These are phyloP conservation scores for Piper betle DNA, from an alignment of 164 flowering plant species.

Conservation along the genomic window DNA sequence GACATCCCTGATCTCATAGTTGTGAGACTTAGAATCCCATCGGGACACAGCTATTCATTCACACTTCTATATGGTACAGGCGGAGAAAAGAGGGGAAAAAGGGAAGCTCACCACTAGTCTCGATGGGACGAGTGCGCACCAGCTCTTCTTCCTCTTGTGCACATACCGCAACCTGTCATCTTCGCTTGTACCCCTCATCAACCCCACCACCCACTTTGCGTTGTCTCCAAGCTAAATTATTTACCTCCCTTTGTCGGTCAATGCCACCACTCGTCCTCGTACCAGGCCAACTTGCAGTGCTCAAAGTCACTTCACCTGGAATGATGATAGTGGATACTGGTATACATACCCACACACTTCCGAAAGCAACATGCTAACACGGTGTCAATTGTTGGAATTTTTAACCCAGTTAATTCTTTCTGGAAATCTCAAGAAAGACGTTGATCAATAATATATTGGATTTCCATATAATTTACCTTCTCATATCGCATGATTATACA, in stretches of 20 bases:
- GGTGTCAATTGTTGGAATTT: too few relatives aligned
- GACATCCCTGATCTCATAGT: too few relatives aligned
- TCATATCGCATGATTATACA: background rate
- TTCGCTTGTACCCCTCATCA: background rate
- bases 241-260: background rate
- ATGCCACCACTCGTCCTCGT: background rate
- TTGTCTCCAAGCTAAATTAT: constrained; percentile 4
- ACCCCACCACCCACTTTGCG: constrained; percentile 2
- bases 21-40: too few relatives aligned
- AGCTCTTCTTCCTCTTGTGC: background rate
- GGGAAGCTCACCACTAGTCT: background rate
- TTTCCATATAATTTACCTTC: too few relatives aligned
- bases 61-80: background rate
- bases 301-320: too few relatives aligned
- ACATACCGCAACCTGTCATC: background rate
- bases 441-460: background rate
- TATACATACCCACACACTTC: too few relatives aligned
- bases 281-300: too few relatives aligned
- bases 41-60: too few relatives aligned
- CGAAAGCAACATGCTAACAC: too few relatives aligned
- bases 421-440: background rate
- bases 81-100: background rate
- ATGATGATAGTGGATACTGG: too few relatives aligned
- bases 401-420: background rate
- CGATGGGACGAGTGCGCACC: background rate